Evolutionary conservation across 176 grass and related monocot genomes (phyloP).

Genomic region (Sorghum bicolor): DNA sequence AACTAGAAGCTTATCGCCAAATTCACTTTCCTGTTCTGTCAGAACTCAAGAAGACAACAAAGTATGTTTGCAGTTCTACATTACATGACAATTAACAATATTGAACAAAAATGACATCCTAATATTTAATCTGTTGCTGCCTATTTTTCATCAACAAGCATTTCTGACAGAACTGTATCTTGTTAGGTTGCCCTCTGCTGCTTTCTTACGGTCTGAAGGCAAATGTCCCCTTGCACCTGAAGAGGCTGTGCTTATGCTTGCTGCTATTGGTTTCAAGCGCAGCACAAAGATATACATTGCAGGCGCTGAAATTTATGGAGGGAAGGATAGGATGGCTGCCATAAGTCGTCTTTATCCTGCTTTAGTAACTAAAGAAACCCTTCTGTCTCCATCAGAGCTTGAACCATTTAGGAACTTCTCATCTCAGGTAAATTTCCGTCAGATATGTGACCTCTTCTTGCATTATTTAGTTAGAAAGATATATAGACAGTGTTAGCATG

Average conservation of each 20-base stretch:
- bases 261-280: slow-evolving; percentile 89
- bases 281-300: slow-evolving; percentile 83
- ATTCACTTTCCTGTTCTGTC: slow-evolving; percentile 90
- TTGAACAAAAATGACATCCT: not conserved
- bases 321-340: slow-evolving; percentile 79
- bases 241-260: slow-evolving; percentile 96
- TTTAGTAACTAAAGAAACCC: slow-evolving; percentile 89
- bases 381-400: slow-evolving; percentile 77
- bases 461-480: slow-evolving; percentile 17
- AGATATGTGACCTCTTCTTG: slow-evolving; percentile 11
- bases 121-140: slow-evolving; percentile 17
- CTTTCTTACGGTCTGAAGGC: slow-evolving; percentile 80
- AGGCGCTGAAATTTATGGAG: slow-evolving; percentile 95
- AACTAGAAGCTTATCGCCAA: slow-evolving; percentile 77
- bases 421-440: slow-evolving; percentile 67
- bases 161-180: slow-evolving; percentile 13
- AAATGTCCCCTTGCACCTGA: slow-evolving; percentile 96
- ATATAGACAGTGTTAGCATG: not conserved
- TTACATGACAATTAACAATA: slow-evolving; percentile 3
- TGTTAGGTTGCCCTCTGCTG: slow-evolving; percentile 82
- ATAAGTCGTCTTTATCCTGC: slow-evolving; percentile 85
- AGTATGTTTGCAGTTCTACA: slow-evolving; percentile 55
- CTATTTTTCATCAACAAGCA: not conserved
- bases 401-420: slow-evolving; percentile 86
- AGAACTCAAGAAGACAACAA: slow-evolving; percentile 69